These are phyloP conservation scores for Ophiocordyceps australis DNA, from an alignment of 2,329 filamentous ascomycete genomes.

Conservation along the genomic window DNA sequence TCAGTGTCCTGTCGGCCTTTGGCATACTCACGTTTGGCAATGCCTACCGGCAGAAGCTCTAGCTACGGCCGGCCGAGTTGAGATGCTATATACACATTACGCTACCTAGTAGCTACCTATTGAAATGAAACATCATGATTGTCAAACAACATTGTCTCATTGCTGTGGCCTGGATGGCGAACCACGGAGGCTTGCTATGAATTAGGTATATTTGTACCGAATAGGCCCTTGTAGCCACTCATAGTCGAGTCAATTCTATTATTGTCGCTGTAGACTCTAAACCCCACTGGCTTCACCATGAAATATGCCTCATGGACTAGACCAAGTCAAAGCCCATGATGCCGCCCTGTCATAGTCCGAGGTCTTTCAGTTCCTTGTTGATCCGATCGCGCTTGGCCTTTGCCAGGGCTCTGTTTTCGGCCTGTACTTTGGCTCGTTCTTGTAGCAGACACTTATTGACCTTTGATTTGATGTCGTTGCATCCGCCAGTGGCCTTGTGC, in stretches of 20 bases:
- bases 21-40: conserved; percentile 66
- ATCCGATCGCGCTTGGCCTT: conserved; percentile 53
- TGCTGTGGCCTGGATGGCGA: too few relatives aligned
- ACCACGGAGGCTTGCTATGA: too few relatives aligned
- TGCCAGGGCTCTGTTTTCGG: conserved; percentile 52
- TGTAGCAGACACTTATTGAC: conserved; percentile 73
- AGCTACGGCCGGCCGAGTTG: conserved; percentile 3
- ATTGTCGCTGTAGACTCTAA: too few relatives aligned
- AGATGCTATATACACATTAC: too few relatives aligned
- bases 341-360: conserved; percentile 15
- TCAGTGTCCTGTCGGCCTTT: conserved; percentile 64
- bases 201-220: too few relatives aligned
- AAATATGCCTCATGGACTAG: neutral
- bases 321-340: too few relatives aligned
- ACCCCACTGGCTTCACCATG: neutral
- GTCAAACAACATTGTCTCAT: too few relatives aligned
- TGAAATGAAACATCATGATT: too few relatives aligned
- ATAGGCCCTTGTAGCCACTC: too few relatives aligned
- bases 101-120: too few relatives aligned
- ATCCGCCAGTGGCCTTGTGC: conserved; percentile 79
- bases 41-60: conserved; percentile 33
- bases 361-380: conserved; percentile 47
- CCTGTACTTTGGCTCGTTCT: conserved; percentile 63
- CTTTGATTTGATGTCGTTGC: conserved; percentile 68
- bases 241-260: too few relatives aligned